Evolutionary conservation across 2,329 filamentous ascomycete genomes (phyloP).

Genomic region (Huntiella moniliformis): DNA sequence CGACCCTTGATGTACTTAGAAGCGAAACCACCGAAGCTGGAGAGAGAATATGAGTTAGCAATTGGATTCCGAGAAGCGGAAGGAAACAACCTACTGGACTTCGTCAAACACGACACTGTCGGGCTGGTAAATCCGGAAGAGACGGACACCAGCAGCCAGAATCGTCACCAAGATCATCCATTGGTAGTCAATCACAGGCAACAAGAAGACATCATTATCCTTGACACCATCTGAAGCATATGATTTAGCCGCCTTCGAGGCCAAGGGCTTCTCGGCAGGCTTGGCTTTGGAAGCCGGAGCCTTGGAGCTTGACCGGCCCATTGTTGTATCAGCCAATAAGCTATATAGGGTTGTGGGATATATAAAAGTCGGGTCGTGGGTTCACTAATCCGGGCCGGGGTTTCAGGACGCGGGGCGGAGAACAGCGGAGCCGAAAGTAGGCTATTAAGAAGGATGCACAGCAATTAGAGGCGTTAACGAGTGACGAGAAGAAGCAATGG

Average conservation of each 20-base stretch:
- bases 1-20: slow-evolving; percentile 98
- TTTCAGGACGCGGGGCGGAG: too few species aligned
- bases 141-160: slow-evolving; percentile 57
- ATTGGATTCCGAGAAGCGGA: neutral
- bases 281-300: neutral
- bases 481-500: too few species aligned
- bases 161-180: slow-evolving; percentile 54
- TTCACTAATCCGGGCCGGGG: too few species aligned
- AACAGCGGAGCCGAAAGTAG: too few species aligned
- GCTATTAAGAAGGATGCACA: too few species aligned
- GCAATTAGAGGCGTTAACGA: too few species aligned
- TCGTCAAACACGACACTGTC: slow-evolving; percentile 96
- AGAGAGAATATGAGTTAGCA: neutral
- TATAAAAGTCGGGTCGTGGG: too few species aligned
- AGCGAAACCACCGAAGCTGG: slow-evolving; percentile 89
- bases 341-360: too few species aligned
- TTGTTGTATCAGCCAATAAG: neutral
- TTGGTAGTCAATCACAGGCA: slow-evolving; percentile 70
- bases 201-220: slow-evolving; percentile 81
- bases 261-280: neutral
- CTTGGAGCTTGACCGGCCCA: slow-evolving; percentile 6
- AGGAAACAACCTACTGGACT: slow-evolving; percentile 59
- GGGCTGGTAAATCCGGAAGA: slow-evolving; percentile 93
- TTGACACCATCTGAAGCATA: slow-evolving; percentile 64
- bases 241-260: slow-evolving; percentile 21